These are phyloP conservation scores for Fusarium bactridioides DNA, from an alignment of 2,329 filamentous ascomycete genomes.

Conservation along the genomic window DNA sequence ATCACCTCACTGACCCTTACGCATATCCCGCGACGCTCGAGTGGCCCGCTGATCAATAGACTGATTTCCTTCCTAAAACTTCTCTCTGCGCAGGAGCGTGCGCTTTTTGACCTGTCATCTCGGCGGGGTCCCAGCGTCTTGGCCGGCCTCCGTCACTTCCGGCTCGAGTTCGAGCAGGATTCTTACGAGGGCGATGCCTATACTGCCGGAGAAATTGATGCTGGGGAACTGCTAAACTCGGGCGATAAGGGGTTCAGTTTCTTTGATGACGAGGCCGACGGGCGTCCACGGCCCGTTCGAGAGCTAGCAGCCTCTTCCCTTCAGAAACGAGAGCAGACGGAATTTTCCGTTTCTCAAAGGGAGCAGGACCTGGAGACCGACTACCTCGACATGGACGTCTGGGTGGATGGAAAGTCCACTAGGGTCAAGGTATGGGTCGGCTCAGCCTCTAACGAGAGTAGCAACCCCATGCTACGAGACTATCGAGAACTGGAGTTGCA, in stretches of 20 bases:
- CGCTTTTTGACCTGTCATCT: conserved; percentile 49
- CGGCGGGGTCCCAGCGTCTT: conserved; percentile 54
- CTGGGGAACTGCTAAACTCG: conserved; percentile 52
- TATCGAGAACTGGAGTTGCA: conserved; percentile 58
- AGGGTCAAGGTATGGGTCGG: conserved; percentile 58
- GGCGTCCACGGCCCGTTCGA: conserved; percentile 10
- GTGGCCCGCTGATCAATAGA: conserved; percentile 57
- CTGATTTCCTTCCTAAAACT: conserved; percentile 58
- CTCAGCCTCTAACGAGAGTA: conserved; percentile 37
- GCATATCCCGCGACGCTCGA: conserved; percentile 61
- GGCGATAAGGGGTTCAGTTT: conserved; percentile 55
- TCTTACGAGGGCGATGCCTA: conserved; percentile 48
- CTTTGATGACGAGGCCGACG: conserved; percentile 45
- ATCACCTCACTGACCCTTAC: conserved; percentile 62
- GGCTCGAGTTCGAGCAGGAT: conserved; percentile 62
- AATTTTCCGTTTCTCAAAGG: neutral
- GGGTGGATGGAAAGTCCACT: conserved; percentile 40
- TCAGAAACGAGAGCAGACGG: conserved; percentile 11
- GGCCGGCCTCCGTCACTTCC: conserved; percentile 60
- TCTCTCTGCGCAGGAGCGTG: conserved; percentile 58
- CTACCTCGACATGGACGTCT: conserved; percentile 34
- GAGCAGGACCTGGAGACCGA: conserved; percentile 28
- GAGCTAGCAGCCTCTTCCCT: neutral
- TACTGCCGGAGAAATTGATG: conserved; percentile 49
- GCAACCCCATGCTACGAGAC: conserved; percentile 52